Evolutionary conservation across 2,329 filamentous ascomycete genomes (phyloP).

Genomic region (Balansia obtecta): DNA sequence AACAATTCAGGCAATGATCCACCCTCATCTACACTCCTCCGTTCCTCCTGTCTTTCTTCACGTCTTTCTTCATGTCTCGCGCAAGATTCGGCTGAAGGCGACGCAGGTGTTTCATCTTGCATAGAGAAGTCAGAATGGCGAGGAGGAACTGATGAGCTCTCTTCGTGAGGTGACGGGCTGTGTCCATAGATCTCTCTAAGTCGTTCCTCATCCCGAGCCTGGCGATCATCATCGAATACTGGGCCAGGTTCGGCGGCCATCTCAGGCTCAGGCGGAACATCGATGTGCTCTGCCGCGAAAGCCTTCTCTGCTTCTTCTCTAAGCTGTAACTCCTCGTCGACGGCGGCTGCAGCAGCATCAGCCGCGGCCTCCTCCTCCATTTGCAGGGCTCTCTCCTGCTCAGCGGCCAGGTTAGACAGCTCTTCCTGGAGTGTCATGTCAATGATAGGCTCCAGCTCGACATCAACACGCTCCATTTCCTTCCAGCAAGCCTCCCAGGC

Average conservation of each 20-base stretch:
- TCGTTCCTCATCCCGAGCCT: slow-evolving; percentile 34
- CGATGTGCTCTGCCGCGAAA: slow-evolving; percentile 7
- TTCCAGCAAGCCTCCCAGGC: slow-evolving; percentile 92
- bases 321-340: slow-evolving; percentile 10
- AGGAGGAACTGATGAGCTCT: slow-evolving; percentile 6
- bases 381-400: slow-evolving; percentile 29
- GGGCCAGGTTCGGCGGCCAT: slow-evolving; percentile 5
- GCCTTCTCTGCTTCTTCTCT: slow-evolving; percentile 15
- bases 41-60: slow-evolving; percentile 19
- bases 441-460: slow-evolving; percentile 72
- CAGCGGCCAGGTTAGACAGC: slow-evolving; percentile 41
- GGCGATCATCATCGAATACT: slow-evolving; percentile 20
- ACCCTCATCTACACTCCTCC: slow-evolving; percentile 21
- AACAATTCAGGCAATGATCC: slow-evolving; percentile 42
- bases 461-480: slow-evolving; percentile 97
- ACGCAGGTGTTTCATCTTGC: slow-evolving; percentile 8
- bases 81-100: slow-evolving; percentile 14
- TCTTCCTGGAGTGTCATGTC: slow-evolving; percentile 45
- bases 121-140: slow-evolving; percentile 6
- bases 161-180: slow-evolving; percentile 10
- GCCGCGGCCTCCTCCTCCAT: slow-evolving; percentile 14
- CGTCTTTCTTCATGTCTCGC: slow-evolving; percentile 19
- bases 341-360: slow-evolving; percentile 7
- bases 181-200: slow-evolving; percentile 42
- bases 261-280: slow-evolving; percentile 10